Evolutionary conservation across 2,329 filamentous ascomycete species (phyloP).

Genomic region (Domatiomyces catenatus): DNA sequence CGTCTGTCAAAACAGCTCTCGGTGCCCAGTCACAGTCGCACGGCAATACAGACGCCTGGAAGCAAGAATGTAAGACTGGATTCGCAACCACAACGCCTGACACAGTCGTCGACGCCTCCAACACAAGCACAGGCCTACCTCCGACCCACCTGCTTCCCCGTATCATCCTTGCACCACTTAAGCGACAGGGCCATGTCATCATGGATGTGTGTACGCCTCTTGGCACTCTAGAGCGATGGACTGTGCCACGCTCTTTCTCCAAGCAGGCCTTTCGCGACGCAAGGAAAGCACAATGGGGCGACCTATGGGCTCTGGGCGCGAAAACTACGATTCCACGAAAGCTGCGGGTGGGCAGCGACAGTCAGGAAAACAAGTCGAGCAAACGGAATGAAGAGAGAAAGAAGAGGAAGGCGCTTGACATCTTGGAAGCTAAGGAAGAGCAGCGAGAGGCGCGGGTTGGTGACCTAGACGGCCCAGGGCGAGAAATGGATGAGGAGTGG

Average conservation of each 20-base stretch:
- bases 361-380: neutral
- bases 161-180: constrained; percentile 63
- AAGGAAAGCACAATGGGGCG: constrained; percentile 78
- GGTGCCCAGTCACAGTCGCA: neutral
- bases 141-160: constrained; percentile 47
- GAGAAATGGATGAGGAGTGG: neutral
- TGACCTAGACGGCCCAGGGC: neutral
- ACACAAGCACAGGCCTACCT: constrained; percentile 27
- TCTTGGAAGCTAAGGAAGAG: neutral
- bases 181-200: constrained; percentile 74
- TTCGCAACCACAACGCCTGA: constrained; percentile 8
- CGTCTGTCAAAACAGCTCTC: constrained; percentile 1
- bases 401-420: neutral
- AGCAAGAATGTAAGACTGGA: constrained; percentile 1
- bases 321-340: constrained; percentile 59
- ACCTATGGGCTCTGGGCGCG: constrained; percentile 86
- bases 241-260: constrained; percentile 66
- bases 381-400: neutral
- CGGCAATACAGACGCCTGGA: constrained; percentile 6
- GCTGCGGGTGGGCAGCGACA: constrained; percentile 27
- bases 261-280: constrained; percentile 80
- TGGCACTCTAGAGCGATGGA: constrained; percentile 84
- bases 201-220: constrained; percentile 81
- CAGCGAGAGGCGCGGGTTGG: neutral
- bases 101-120: constrained; percentile 24